Percentiles rank a stretch among this genome's conserved stretches.
Conservation (phyloP, 495 filamentous ascomycete genomes). For the Talaromyces ruber region DNA sequence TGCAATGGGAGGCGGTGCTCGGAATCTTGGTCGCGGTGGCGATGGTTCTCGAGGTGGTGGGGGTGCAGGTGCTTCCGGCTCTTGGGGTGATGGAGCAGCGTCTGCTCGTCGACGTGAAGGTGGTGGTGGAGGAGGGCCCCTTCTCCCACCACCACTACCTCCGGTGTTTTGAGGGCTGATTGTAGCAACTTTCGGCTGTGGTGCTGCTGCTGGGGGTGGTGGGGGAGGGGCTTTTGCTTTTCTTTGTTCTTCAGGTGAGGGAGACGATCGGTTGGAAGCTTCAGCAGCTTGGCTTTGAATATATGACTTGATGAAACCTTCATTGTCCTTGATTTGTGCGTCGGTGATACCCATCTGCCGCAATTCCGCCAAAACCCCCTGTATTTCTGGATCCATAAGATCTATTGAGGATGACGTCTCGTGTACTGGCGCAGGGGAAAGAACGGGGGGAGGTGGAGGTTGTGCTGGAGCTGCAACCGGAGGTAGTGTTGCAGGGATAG, state of each 20-base stretch:
- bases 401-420: constrained; percentile 62
- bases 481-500: constrained; percentile 43
- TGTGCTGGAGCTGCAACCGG: constrained; percentile 24
- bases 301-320: constrained; percentile 90
- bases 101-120: constrained; percentile 67
- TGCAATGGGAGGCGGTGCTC: constrained; percentile 74
- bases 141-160: constrained; percentile 45
- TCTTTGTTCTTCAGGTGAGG: constrained; percentile 27
- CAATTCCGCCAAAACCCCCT: constrained; percentile 76
- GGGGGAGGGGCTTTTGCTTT: constrained; percentile 48
- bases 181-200: constrained; percentile 34
- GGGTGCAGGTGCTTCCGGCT: constrained; percentile 49
- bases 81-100: constrained; percentile 37
- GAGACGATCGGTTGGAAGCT: constrained; percentile 17
- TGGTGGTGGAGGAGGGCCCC: constrained; percentile 74
- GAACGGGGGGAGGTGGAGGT: constrained; percentile 12
- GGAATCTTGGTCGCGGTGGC: constrained; percentile 50
- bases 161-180: constrained; percentile 65
- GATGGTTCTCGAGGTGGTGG: constrained; percentile 41
- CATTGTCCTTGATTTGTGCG: constrained; percentile 84
- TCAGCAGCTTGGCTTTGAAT: constrained; percentile 65
- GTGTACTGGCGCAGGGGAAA: constrained; percentile 17
- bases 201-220: constrained; percentile 48
- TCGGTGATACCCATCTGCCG: constrained; percentile 82
- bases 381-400: constrained; percentile 73